These are phyloP conservation scores for Margaritispora aquatica DNA, from an alignment of 495 filamentous ascomycete genomes.

Conservation along the genomic window DNA sequence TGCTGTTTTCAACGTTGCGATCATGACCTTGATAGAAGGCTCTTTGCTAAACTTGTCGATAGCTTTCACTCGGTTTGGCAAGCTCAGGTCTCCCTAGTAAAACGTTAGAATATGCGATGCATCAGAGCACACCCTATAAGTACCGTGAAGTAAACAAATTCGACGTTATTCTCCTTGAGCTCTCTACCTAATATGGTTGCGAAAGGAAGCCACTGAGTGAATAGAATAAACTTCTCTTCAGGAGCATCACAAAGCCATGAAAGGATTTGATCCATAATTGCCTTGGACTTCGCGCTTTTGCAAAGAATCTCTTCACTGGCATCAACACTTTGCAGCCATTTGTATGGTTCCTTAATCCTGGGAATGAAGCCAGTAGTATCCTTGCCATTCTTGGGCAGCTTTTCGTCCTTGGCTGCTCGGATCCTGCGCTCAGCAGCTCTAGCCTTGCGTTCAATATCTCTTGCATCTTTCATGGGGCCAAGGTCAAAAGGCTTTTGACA, in stretches of 20 bases:
- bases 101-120: neutral
- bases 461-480: neutral
- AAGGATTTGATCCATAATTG: conserved; percentile 16
- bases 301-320: neutral
- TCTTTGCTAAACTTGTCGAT: conserved; percentile 17
- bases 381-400: neutral
- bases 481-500: neutral
- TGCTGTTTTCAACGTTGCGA: conserved; percentile 25
- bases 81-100: conserved; percentile 18
- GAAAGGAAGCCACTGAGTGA: conserved; percentile 7
- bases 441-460: no score
- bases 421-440: no score
- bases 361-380: neutral
- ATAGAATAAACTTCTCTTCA: conserved; percentile 29
- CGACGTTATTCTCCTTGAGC: neutral
- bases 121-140: neutral
- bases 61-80: conserved; percentile 6
- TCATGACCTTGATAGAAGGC: conserved; percentile 24
- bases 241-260: conserved; percentile 26
- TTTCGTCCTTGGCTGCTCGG: neutral
- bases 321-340: conserved; percentile 3
- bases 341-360: neutral
- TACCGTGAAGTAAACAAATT: conserved; percentile 11
- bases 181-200: conserved; percentile 1
- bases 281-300: conserved; percentile 26